Evolutionary conservation across 345 rosid species (phyloP).

Genomic region (Hibiscus trionum): DNA sequence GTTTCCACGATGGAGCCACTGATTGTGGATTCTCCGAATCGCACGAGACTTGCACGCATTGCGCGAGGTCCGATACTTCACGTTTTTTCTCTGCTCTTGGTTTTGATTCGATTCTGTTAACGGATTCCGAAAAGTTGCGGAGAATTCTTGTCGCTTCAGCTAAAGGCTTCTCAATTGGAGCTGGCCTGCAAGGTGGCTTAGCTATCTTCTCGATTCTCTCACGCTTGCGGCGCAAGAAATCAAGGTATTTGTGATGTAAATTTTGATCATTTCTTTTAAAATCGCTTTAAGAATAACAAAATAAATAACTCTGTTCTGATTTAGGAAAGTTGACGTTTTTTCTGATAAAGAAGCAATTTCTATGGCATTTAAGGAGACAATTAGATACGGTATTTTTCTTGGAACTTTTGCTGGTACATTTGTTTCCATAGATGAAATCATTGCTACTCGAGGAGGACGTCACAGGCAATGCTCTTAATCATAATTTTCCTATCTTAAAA

Average conservation of each 20-base stretch:
- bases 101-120: slow-evolving; percentile 22
- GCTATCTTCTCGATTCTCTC: slow-evolving; percentile 68
- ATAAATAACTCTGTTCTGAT: not conserved
- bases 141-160: slow-evolving; percentile 57
- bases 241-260: slow-evolving; percentile 25
- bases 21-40: slow-evolving; percentile 6
- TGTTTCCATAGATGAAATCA: slow-evolving; percentile 71
- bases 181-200: slow-evolving; percentile 94
- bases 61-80: slow-evolving; percentile 17
- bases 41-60: slow-evolving; percentile 27
- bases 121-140: slow-evolving; percentile 60
- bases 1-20: slow-evolving; percentile 8
- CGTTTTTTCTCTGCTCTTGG: slow-evolving; percentile 21
- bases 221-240: slow-evolving; percentile 56
- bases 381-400: slow-evolving; percentile 79
- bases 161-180: slow-evolving; percentile 88
- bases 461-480: slow-evolving; percentile 40
- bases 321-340: slow-evolving; percentile 55
- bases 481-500: not conserved
- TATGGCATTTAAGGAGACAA: slow-evolving; percentile 70
- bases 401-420: slow-evolving; percentile 91
- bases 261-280: not conserved
- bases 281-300: not conserved
- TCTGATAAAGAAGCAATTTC: slow-evolving; percentile 59
- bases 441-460: slow-evolving; percentile 67